A percentile compares a stretch with the other conserved stretches of the same genome.
These are phyloP conservation scores for Venturia effusa DNA, from an alignment of 2,329 filamentous ascomycete genomes.

Conservation along the genomic window DNA sequence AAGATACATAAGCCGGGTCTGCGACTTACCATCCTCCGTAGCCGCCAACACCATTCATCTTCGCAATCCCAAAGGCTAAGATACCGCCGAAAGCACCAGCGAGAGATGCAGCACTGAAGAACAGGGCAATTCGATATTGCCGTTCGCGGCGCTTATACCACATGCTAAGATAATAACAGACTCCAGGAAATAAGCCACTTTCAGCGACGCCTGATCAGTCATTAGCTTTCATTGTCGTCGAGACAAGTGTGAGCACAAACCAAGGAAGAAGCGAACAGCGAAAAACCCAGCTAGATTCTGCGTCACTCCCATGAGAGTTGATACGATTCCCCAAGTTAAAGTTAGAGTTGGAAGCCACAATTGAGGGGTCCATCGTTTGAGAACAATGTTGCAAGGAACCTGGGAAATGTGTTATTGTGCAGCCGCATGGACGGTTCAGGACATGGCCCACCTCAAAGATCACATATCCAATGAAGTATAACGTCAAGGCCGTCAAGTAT, in stretches of 20 bases:
- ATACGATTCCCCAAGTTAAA: conserved; percentile 9
- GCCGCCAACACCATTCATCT: conserved; percentile 20
- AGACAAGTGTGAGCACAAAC: background rate
- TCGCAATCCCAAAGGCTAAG: conserved; percentile 9
- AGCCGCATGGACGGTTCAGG: conserved; percentile 24
- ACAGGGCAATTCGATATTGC: conserved; percentile 9
- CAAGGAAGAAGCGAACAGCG: conserved; percentile 9
- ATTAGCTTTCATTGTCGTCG: background rate
- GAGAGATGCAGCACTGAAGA: conserved; percentile 8
- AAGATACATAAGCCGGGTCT: background rate
- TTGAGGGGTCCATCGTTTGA: conserved; percentile 50
- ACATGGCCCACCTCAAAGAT: conserved; percentile 33
- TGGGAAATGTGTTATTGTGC: background rate
- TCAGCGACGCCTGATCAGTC: conserved; percentile 8
- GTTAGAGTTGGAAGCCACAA: conserved; percentile 51
- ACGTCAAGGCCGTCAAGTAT: conserved; percentile 53
- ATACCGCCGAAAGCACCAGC: conserved; percentile 11
- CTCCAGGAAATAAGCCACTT: conserved; percentile 15
- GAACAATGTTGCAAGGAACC: conserved; percentile 51
- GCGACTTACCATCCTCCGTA: background rate
- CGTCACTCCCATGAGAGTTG: conserved; percentile 10
- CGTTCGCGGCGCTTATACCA: conserved; percentile 8
- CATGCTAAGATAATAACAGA: conserved; percentile 18
- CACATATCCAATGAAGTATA: conserved; percentile 50
- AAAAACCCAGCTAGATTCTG: conserved; percentile 12